Conservation (phyloP, 495 filamentous ascomycete genomes). For the Penicillium coprophilum region DNA sequence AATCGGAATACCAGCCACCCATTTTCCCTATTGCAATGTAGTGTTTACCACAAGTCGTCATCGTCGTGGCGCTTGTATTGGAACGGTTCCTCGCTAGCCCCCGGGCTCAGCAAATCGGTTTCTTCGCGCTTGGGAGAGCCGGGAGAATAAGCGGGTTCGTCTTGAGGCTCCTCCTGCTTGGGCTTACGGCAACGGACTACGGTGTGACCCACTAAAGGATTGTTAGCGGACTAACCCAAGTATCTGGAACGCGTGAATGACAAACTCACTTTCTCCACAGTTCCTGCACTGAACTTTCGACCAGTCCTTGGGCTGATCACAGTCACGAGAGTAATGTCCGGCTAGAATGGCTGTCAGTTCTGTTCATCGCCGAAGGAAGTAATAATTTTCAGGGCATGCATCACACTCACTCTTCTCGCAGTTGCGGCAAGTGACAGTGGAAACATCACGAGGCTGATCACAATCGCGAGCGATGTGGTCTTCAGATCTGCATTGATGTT, state of each 20-base stretch:
- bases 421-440: slow-evolving; percentile 62
- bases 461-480: slow-evolving; percentile 59
- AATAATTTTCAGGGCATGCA: not conserved
- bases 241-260: not conserved
- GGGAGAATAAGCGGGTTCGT: not conserved
- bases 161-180: slow-evolving; percentile 20
- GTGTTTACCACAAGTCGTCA: slow-evolving; percentile 1
- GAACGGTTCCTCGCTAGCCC: not conserved
- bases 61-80: not conserved
- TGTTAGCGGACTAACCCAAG: slow-evolving; percentile 15
- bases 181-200: slow-evolving; percentile 57
- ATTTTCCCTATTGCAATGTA: not conserved
- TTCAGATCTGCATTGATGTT: slow-evolving; percentile 38
- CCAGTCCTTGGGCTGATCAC: slow-evolving; percentile 74
- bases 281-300: slow-evolving; percentile 72
- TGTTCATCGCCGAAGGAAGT: not conserved
- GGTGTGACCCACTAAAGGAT: slow-evolving; percentile 62
- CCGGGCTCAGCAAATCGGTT: not conserved
- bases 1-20: not conserved
- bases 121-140: not conserved
- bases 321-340: slow-evolving; percentile 73
- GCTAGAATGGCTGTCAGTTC: slow-evolving; percentile 27
- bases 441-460: slow-evolving; percentile 50
- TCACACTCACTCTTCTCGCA: slow-evolving; percentile 55
- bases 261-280: slow-evolving; percentile 64